Conservation (phyloP, 2,329 filamentous ascomycete genomes). For the Ophiostoma piceae region DNA sequence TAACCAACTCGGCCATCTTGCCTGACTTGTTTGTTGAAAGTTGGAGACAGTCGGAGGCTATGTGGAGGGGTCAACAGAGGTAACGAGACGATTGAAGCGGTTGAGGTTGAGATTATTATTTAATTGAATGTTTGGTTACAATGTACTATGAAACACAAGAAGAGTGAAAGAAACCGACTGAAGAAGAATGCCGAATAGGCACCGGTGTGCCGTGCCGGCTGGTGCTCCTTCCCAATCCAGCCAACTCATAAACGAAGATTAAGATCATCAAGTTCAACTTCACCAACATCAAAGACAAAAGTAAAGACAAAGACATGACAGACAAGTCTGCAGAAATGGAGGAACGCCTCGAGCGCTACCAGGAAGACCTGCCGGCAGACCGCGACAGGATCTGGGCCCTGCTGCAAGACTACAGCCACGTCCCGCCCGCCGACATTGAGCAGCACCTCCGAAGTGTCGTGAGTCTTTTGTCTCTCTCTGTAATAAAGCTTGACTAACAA, state of each 20-base stretch:
- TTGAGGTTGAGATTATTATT: not conserved
- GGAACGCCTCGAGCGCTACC: not conserved
- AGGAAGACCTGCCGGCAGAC: not conserved
- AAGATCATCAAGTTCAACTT: too few species aligned
- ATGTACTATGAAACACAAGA: too few species aligned
- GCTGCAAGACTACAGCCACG: not conserved
- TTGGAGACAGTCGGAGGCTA: not conserved
- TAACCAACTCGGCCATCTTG: conserved; percentile 32
- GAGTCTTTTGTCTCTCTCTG: too few species aligned
- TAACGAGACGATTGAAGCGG: not conserved
- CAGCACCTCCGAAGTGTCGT: too few species aligned
- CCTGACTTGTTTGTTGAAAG: conserved; percentile 3
- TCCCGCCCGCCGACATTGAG: too few species aligned
- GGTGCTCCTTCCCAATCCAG: not conserved
- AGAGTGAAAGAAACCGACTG: too few species aligned
- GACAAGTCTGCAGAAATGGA: too few species aligned
- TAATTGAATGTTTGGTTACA: too few species aligned
- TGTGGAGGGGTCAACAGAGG: not conserved
- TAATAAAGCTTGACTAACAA: too few species aligned
- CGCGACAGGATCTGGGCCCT: not conserved
- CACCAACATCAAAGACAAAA: too few species aligned
- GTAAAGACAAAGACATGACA: too few species aligned
- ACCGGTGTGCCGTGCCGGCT: not conserved
- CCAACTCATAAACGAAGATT: too few species aligned
- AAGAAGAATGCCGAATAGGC: not conserved